Evolutionary conservation across 331 rosid genomes (phyloP), one percentile per base, ranked within the genome.

Genomic region (Ulmus americana): DNA sequence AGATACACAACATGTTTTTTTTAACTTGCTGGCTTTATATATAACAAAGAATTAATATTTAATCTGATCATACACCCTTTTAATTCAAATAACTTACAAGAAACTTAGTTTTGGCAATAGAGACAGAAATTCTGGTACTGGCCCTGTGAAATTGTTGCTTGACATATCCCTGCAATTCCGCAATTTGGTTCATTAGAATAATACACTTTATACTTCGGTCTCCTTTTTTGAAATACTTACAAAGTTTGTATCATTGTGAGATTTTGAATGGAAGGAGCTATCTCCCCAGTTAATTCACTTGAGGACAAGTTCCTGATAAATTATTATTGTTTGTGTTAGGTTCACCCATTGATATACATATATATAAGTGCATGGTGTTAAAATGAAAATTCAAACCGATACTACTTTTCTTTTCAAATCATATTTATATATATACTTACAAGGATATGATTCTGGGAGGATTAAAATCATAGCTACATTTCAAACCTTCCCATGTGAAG

Each of bases 141-240:
- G 1, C 18, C 89, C 91, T 0, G 51, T 70, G 43, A 87, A 67
- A 51, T 48, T 76, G 42, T 84, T 82, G 74, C 77, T 81, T 42
- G 64, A 59, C 6, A 59, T 16, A 13, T 59, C 50, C 49, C 64
- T 59, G 20, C 18, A 15, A 2, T 6, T 0, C 14, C 55, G 5
- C 5, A 6, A 42, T 0, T 1, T 55, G 6, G 41, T 8, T 8
- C 8, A 6, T 28, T 9, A 9, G n/a, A 8, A 22, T 20, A 11
- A 6, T 55, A 7, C 41, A 55, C 10, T 28, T 0, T 28, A 3
- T 28, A 28, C 35, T 28, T 28, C 35, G 0, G 22, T 28, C 35
- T 28, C 35, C 35, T 1, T 28, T 1, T 28, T 28, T 28, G 35
- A 28, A 28, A 16, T 15, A 14, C 55, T 7, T 14, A 55, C 61